Percentiles rank a stretch among this genome's conserved stretches.
Evolutionary conservation across 495 filamentous ascomycete genomes (phyloP).

Genomic region (Talaromyces borbonicus): DNA sequence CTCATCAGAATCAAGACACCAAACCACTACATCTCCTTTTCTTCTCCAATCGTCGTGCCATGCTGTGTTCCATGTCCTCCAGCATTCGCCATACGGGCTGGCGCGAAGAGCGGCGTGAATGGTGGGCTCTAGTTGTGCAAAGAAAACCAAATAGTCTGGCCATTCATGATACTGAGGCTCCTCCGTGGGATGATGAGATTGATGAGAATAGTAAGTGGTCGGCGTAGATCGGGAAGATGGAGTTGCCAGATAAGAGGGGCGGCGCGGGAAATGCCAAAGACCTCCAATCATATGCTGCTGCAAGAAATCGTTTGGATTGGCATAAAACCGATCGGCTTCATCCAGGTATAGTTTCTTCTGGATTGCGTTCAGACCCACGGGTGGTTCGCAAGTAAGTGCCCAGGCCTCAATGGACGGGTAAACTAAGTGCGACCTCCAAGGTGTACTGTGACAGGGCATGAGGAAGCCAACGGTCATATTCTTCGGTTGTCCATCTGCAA

Average conservation of each 20-base stretch:
- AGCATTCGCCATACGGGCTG: conserved; percentile 56
- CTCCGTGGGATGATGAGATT: background rate
- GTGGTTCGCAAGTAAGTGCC: conserved; percentile 88
- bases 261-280: conserved; percentile 29
- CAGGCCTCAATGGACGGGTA: conserved; percentile 67
- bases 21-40: conserved; percentile 78
- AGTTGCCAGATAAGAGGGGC: conserved; percentile 21
- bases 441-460: conserved; percentile 96
- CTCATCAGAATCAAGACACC: conserved; percentile 41
- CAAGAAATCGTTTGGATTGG: conserved; percentile 52
- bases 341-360: conserved; percentile 60
- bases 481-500: conserved; percentile 7
- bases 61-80: conserved; percentile 67
- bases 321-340: conserved; percentile 87
- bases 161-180: conserved; percentile 24
- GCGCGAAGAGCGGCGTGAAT: conserved; percentile 38
- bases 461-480: conserved; percentile 73
- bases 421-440: conserved; percentile 86
- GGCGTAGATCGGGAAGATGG: conserved; percentile 1
- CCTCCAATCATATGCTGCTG: conserved; percentile 36
- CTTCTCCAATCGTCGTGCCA: conserved; percentile 86
- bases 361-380: conserved; percentile 50
- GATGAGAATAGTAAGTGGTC: background rate
- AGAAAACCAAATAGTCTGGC: conserved; percentile 58
- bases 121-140: conserved; percentile 48